Evolutionary conservation across 2,329 filamentous ascomycete genomes (phyloP).

Genomic region (Neophaeococcomyces mojaviensis): DNA sequence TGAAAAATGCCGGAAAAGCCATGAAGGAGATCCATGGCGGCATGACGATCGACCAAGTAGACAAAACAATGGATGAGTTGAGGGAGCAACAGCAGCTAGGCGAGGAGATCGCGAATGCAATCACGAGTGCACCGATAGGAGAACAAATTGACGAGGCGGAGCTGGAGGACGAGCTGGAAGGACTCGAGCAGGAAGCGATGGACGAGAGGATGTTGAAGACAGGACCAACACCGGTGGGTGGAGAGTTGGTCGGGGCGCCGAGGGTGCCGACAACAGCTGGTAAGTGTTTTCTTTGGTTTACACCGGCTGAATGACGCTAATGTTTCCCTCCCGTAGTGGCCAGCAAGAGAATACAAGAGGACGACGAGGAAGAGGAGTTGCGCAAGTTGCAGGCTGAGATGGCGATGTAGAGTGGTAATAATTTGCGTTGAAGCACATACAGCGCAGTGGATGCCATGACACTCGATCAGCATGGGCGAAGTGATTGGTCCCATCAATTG

Average conservation of each 20-base stretch:
- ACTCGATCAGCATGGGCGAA: no score
- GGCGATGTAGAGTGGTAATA: slow-evolving; percentile 63
- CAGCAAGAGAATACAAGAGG: slow-evolving; percentile 57
- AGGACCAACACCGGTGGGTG: slow-evolving; percentile 71
- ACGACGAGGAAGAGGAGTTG: slow-evolving; percentile 93
- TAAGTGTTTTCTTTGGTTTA: slow-evolving; percentile 43
- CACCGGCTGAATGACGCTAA: not conserved
- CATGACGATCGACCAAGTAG: slow-evolving; percentile 88
- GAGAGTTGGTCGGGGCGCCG: slow-evolving; percentile 70
- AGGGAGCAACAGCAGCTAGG: slow-evolving; percentile 87
- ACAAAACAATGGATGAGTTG: slow-evolving; percentile 87
- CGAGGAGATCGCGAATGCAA: slow-evolving; percentile 83
- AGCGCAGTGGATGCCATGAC: no score
- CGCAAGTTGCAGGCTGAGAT: slow-evolving; percentile 92
- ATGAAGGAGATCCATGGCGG: slow-evolving; percentile 92
- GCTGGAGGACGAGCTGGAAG: slow-evolving; percentile 75
- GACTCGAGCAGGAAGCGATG: slow-evolving; percentile 82
- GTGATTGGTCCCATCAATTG: no score
- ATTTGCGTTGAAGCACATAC: not conserved
- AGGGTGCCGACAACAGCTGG: slow-evolving; percentile 65
- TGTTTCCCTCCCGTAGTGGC: slow-evolving; percentile 15
- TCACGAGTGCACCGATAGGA: slow-evolving; percentile 62
- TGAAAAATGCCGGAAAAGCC: slow-evolving; percentile 81
- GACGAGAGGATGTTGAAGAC: slow-evolving; percentile 92
- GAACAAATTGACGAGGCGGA: slow-evolving; percentile 77